Evolutionary conservation across 2,329 filamentous ascomycete species (phyloP).

Genomic region (Passalora sequoiae): DNA sequence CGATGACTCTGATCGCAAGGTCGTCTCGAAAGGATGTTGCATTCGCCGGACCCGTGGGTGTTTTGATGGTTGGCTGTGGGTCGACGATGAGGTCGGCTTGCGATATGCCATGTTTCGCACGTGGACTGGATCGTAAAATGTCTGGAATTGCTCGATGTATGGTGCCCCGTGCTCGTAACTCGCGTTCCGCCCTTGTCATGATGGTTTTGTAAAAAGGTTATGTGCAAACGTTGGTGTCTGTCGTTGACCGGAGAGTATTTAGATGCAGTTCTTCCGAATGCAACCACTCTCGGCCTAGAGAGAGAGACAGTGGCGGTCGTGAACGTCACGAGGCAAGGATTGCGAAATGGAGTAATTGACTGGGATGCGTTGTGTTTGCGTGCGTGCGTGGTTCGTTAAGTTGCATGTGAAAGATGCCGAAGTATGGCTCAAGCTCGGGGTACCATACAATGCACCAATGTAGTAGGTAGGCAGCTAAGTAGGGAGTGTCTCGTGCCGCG

Average conservation of each 20-base stretch:
- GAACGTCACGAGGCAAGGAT: slow-evolving; percentile 2
- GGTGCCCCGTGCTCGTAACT: slow-evolving; percentile 44
- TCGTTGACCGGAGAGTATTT: too few relatives aligned
- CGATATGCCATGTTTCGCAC: slow-evolving; percentile 53
- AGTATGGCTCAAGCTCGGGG: too few relatives aligned
- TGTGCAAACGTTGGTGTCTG: neutral
- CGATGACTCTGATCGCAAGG: slow-evolving; percentile 43
- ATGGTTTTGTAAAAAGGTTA: slow-evolving; percentile 2
- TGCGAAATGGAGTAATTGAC: neutral
- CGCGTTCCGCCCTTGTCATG: slow-evolving; percentile 24
- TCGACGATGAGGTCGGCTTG: slow-evolving; percentile 47
- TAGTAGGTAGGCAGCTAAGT: too few relatives aligned
- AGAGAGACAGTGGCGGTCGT: neutral
- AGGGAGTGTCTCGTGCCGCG: too few relatives aligned
- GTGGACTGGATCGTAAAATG: slow-evolving; percentile 49
- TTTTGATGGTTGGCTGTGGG: slow-evolving; percentile 29
- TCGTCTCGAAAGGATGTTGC: slow-evolving; percentile 15
- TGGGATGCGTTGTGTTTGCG: neutral
- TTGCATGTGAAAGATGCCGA: slow-evolving; percentile 4
- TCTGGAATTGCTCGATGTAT: slow-evolving; percentile 57
- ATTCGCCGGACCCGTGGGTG: slow-evolving; percentile 11
- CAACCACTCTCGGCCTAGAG: too few relatives aligned
- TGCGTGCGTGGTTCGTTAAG: neutral
- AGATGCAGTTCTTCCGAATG: too few relatives aligned
- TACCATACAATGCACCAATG: too few relatives aligned